A percentile compares a stretch with the other conserved stretches of the same genome.
phyloP scores from a whole-genome alignment of 2,329 filamentous ascomycete species.

The Fusarium austroafricanum region DNA sequence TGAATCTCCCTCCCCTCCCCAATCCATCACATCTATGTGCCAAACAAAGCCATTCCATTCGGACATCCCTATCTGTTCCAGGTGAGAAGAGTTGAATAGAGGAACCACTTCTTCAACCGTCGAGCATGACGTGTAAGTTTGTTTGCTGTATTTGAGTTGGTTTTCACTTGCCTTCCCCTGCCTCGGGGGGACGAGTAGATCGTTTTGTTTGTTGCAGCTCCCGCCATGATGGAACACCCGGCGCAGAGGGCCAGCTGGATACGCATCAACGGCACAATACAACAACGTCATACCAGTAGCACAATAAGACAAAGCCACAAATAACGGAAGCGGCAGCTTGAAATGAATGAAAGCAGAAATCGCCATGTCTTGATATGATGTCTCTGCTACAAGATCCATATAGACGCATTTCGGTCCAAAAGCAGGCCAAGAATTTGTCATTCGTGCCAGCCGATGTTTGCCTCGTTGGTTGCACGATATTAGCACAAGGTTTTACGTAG shows the following conservation, averaged over 20 bases:
- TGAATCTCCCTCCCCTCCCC: slow-evolving; percentile 12
- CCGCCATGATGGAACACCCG: neutral
- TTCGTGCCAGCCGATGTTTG: slow-evolving; percentile 1
- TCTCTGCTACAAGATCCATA: neutral
- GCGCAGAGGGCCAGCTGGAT: slow-evolving; percentile 10
- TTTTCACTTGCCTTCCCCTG: neutral
- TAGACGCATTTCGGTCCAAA: slow-evolving; percentile 2
- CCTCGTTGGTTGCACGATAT: slow-evolving; percentile 6
- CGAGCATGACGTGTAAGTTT: slow-evolving; percentile 20
- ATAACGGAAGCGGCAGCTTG: neutral
- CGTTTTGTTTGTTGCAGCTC: neutral
- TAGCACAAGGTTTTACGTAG: slow-evolving; percentile 13
- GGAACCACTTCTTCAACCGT: slow-evolving; percentile 24
- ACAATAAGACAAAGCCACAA: neutral
- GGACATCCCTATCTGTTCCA: slow-evolving; percentile 24
- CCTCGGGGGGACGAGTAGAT: slow-evolving; percentile 1
- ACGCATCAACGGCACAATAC: neutral
- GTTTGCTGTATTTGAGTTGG: slow-evolving; percentile 2
- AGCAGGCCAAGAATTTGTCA: slow-evolving; percentile 19
- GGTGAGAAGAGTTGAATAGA: slow-evolving; percentile 13
- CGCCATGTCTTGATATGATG: neutral
- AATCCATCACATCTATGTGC: neutral
- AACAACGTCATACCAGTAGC: neutral
- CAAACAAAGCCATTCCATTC: neutral
- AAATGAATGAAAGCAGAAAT: neutral